Conservation (phyloP, 371 early-diverging fungal species). For the Actinomortierella ambigua region DNA sequence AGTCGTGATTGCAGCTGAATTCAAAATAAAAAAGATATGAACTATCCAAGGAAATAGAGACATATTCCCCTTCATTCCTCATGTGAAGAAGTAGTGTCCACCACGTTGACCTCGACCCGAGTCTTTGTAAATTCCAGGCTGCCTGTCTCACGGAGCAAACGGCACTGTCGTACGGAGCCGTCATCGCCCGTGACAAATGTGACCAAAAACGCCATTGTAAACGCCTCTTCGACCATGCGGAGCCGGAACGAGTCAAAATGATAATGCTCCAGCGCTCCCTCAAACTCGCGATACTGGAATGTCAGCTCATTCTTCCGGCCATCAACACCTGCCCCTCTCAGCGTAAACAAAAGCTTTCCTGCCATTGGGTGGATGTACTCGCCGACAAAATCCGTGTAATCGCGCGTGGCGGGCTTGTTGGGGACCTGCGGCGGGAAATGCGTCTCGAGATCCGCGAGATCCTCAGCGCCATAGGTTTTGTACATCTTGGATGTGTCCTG, state of each 20-base stretch:
- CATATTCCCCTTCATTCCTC: too few species aligned
- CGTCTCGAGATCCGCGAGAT: not conserved
- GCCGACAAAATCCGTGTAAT: slow-evolving; percentile 13
- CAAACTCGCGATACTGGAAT: slow-evolving; percentile 4
- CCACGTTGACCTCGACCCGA: too few species aligned
- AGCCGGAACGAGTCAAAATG: slow-evolving; percentile 30
- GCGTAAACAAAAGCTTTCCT: not conserved
- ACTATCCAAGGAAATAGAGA: too few species aligned
- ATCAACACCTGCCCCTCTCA: too few species aligned
- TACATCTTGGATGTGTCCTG: not conserved
- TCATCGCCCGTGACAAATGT: slow-evolving; percentile 11
- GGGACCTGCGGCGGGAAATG: slow-evolving; percentile 8
- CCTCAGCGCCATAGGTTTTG: not conserved
- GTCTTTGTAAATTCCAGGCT: too few species aligned
- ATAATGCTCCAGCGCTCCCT: slow-evolving; percentile 19
- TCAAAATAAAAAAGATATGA: too few species aligned
- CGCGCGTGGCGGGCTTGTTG: slow-evolving; percentile 8
- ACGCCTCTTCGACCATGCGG: not conserved
- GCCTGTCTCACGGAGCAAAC: too few species aligned
- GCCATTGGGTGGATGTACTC: slow-evolving; percentile 13
- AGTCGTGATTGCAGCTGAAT: too few species aligned
- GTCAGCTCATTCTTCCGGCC: not conserved
- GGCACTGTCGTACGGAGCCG: slow-evolving; percentile 1
- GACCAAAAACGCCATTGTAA: slow-evolving; percentile 2
- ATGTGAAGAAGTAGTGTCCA: too few species aligned